A percentile compares a stretch with the other conserved stretches of the same genome.
Conservation (phyloP, 202 grass and related monocot genomes). For the Setaria italica region DNA sequence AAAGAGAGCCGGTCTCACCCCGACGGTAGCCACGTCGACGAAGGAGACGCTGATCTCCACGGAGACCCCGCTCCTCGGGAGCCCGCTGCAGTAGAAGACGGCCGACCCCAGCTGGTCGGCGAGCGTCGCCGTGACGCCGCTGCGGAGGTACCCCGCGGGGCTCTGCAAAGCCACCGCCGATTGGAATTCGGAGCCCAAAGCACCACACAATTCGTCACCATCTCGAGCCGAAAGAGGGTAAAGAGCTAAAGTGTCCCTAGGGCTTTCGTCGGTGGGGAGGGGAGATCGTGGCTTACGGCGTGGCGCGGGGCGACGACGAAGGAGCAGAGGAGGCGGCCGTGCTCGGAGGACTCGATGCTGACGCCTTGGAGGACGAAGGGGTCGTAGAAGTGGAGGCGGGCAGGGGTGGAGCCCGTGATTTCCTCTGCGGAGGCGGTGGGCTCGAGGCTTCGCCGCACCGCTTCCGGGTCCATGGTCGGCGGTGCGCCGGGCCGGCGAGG, state of each 20-base stretch:
- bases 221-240: conserved; percentile 19
- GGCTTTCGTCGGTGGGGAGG: background rate
- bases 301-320: conserved; percentile 59
- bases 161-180: conserved; percentile 47
- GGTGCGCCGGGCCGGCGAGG: background rate
- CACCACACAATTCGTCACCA: background rate
- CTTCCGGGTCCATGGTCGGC: conserved; percentile 58
- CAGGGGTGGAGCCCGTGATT: conserved; percentile 29
- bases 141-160: conserved; percentile 58
- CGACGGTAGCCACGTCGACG: conserved; percentile 64
- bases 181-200: conserved; percentile 13
- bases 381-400: conserved; percentile 53
- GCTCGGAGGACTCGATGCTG: conserved; percentile 56
- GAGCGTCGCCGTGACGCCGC: conserved; percentile 71
- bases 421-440: conserved; percentile 21
- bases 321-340: conserved; percentile 81
- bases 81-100: conserved; percentile 56
- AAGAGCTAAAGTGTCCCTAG: background rate
- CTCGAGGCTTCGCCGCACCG: conserved; percentile 55
- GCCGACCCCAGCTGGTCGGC: conserved; percentile 79
- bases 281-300: conserved; percentile 47
- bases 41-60: conserved; percentile 75
- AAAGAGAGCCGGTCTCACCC: conserved; percentile 50
- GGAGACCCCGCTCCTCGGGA: conserved; percentile 61
- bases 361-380: conserved; percentile 59